phyloP scores from a whole-genome alignment of 352 stramenopile species.

The Thraustochytrium sp. region DNA sequence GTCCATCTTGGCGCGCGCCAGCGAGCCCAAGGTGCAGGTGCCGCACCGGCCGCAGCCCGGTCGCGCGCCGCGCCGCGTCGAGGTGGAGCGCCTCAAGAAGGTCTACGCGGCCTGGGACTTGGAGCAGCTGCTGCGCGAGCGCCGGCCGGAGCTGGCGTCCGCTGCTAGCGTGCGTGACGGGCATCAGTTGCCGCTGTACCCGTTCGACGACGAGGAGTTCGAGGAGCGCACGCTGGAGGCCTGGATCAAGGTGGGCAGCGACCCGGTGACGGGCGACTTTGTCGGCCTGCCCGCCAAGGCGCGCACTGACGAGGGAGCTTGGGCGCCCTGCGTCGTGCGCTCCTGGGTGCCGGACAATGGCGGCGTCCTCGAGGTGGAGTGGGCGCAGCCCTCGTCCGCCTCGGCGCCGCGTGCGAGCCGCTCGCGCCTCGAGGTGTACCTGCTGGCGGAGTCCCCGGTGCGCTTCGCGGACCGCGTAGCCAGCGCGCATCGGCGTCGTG shows the following conservation, averaged over 20 bases:
- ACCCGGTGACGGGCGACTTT: conserved; percentile 7
- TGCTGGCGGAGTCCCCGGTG: conserved; percentile 58
- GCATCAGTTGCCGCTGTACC: conserved; percentile 48
- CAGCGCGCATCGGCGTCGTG: conserved; percentile 47
- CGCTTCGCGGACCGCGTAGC: conserved; percentile 55
- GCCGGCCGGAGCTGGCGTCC: not conserved
- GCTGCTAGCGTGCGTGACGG: not conserved
- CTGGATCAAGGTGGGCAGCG: conserved; percentile 53
- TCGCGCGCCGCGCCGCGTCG: not conserved
- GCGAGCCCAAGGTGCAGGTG: conserved; percentile 36
- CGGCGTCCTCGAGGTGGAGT: not conserved
- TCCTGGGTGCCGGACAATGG: not conserved
- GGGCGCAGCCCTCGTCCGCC: not conserved
- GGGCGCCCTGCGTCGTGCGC: not conserved
- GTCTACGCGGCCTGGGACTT: conserved; percentile 16
- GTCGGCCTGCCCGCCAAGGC: conserved; percentile 45
- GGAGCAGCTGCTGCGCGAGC: not conserved
- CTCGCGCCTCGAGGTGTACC: conserved; percentile 56
- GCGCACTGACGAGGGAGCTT: not conserved
- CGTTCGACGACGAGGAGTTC: conserved; percentile 56
- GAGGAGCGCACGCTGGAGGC: conserved; percentile 51
- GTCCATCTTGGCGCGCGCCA: not conserved
- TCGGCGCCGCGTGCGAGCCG: not conserved
- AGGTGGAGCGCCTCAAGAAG: conserved; percentile 38
- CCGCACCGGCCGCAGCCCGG: conserved; percentile 20